phyloP scores from a whole-genome alignment of 2,329 filamentous ascomycete species.

The Stachybotrys echinatus region DNA sequence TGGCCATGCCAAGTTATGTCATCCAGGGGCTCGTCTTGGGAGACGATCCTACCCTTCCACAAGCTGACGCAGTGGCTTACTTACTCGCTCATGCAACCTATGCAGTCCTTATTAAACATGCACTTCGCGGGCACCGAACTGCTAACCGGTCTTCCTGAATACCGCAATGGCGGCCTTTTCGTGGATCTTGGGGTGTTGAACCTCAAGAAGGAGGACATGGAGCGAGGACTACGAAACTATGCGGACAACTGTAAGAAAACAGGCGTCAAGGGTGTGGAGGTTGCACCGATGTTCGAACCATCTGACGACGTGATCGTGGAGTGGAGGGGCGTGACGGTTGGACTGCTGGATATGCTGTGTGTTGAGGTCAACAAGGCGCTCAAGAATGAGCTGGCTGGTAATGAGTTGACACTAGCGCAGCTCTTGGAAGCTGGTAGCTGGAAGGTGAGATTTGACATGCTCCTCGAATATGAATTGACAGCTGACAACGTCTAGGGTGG shows the following conservation, averaged over 20 bases:
- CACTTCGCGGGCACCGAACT: conserved; percentile 77
- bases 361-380: conserved; percentile 56
- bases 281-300: conserved; percentile 54
- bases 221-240: conserved; percentile 62
- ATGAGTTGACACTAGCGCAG: conserved; percentile 75
- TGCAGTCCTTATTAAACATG: conserved; percentile 74
- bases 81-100: conserved; percentile 89
- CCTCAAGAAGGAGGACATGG: conserved; percentile 63
- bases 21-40: conserved; percentile 55
- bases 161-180: conserved; percentile 85
- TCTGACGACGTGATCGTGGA: conserved; percentile 59
- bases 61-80: conserved; percentile 94
- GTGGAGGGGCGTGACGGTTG: conserved; percentile 60
- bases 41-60: conserved; percentile 84
- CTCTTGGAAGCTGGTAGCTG: conserved; percentile 94
- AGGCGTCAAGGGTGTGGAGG: conserved; percentile 55
- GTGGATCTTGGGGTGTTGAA: conserved; percentile 78
- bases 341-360: conserved; percentile 51
- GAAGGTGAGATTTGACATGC: conserved; percentile 62
- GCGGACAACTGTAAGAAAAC: conserved; percentile 65
- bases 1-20: conserved; percentile 89
- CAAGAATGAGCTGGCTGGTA: conserved; percentile 57
- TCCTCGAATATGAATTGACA: background rate
- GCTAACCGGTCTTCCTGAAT: conserved; percentile 84
- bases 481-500: conserved; percentile 56